Percentiles rank a stretch among this genome's conserved stretches.
These are phyloP conservation scores for Pythium pyrilobum DNA, from an alignment of 352 stramenopile genomes.

Conservation along the genomic window DNA sequence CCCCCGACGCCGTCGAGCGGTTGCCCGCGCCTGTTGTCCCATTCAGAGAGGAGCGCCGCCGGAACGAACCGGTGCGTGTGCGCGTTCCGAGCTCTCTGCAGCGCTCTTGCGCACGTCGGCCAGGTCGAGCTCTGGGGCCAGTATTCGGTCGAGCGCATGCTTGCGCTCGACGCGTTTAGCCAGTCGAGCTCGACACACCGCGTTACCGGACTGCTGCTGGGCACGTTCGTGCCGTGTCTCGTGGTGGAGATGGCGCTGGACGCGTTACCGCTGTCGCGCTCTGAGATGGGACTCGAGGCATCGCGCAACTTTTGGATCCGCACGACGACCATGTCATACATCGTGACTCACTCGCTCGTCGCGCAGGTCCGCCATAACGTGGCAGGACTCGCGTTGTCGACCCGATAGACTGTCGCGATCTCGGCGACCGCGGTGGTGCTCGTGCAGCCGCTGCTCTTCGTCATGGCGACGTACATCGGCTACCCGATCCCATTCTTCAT, in stretches of 20 bases:
- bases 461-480: slow-evolving; percentile 4
- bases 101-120: not conserved
- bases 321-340: not conserved
- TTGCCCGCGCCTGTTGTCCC: too few species aligned
- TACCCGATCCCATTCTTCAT: slow-evolving; percentile 10
- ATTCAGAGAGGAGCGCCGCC: too few species aligned
- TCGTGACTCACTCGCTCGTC: slow-evolving; percentile 2
- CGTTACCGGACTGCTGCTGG: not conserved
- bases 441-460: not conserved
- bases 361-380: not conserved
- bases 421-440: not conserved
- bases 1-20: too few species aligned
- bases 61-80: not conserved
- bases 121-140: slow-evolving; percentile 6
- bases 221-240: not conserved
- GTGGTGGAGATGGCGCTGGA: not conserved
- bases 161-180: slow-evolving; percentile 2
- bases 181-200: not conserved
- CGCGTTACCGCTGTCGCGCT: not conserved
- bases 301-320: slow-evolving; percentile 12
- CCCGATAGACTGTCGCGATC: not conserved
- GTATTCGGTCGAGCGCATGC: slow-evolving; percentile 11
- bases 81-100: not conserved
- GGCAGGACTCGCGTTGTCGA: not conserved
- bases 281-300: not conserved